Conservation (phyloP, 2,329 filamentous ascomycete species). For the Trichoderma cornu-damae region DNA sequence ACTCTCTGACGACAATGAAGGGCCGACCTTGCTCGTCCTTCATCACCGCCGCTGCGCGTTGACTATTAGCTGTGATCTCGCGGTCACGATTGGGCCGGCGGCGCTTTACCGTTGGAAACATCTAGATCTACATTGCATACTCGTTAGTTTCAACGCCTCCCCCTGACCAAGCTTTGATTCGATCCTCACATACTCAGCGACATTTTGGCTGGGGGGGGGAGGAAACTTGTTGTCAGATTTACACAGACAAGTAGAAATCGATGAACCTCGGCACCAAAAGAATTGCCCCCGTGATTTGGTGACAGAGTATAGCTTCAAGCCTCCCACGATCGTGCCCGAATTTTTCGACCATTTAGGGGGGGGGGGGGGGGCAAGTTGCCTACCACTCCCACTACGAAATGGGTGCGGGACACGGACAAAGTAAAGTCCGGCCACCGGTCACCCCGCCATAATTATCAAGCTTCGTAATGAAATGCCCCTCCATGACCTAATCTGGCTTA, state of each 20-base stretch:
- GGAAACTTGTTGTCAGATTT: constrained; percentile 27
- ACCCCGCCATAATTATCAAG: constrained; percentile 20
- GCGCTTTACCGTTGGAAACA: constrained; percentile 68
- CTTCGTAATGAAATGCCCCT: constrained; percentile 19
- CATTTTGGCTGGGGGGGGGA: constrained; percentile 32
- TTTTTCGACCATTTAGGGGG: constrained; percentile 32
- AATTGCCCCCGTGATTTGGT: constrained; percentile 26
- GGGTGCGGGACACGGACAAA: constrained; percentile 32
- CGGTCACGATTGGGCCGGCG: constrained; percentile 9
- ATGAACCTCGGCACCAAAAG: constrained; percentile 14
- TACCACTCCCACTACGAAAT: constrained; percentile 26
- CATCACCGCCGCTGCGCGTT: constrained; percentile 60
- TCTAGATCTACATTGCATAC: constrained; percentile 60
- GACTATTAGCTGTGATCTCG: constrained; percentile 21
- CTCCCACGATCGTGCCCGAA: constrained; percentile 29
- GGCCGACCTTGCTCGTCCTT: constrained; percentile 97
- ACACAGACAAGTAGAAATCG: constrained; percentile 17
- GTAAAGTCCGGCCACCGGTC: constrained; percentile 28
- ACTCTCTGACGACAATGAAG: constrained; percentile 98
- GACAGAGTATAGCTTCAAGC: constrained; percentile 30
- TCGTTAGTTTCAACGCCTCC: constrained; percentile 34
- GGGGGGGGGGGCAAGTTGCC: constrained; percentile 26
- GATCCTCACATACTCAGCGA: constrained; percentile 36
- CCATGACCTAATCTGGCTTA: constrained; percentile 17
- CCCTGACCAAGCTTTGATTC: constrained; percentile 23